Evolutionary conservation across 2,329 filamentous ascomycete species (phyloP).

Genomic region (Alternaria sp.): DNA sequence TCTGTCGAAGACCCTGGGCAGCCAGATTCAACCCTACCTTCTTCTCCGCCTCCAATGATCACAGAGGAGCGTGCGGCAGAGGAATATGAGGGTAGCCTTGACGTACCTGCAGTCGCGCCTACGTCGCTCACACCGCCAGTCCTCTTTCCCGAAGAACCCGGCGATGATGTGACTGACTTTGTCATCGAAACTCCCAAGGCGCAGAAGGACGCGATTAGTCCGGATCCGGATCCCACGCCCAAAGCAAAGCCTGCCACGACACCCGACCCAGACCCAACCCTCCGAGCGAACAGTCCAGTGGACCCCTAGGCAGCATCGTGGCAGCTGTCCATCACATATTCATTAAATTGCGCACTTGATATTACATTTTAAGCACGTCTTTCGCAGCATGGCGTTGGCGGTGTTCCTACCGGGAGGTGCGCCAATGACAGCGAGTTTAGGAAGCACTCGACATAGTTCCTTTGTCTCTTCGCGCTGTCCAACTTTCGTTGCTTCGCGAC

Average conservation of each 20-base stretch:
- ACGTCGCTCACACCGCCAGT: slow-evolving; percentile 58
- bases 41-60: slow-evolving; percentile 50
- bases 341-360: slow-evolving; percentile 15
- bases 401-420: slow-evolving; percentile 44
- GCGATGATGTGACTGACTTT: slow-evolving; percentile 43
- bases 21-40: slow-evolving; percentile 42
- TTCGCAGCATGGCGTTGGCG: slow-evolving; percentile 45
- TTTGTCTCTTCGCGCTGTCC: neutral
- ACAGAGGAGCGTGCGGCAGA: slow-evolving; percentile 49
- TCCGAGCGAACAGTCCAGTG: neutral
- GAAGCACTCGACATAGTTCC: neutral
- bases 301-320: neutral
- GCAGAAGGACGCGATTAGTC: slow-evolving; percentile 35
- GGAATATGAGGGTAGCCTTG: slow-evolving; percentile 33
- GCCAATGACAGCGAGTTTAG: slow-evolving; percentile 30
- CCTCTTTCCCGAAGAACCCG: slow-evolving; percentile 55
- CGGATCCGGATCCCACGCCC: slow-evolving; percentile 53
- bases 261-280: slow-evolving; percentile 1
- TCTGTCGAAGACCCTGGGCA: slow-evolving; percentile 54
- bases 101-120: slow-evolving; percentile 33
- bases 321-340: neutral
- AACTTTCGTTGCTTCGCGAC: neutral
- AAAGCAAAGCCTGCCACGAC: slow-evolving; percentile 11
- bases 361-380: slow-evolving; percentile 12
- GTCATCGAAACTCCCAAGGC: slow-evolving; percentile 51